phyloP scores from a whole-genome alignment of 106 monocot genomes.

The Apostasia shenzhenica region DNA sequence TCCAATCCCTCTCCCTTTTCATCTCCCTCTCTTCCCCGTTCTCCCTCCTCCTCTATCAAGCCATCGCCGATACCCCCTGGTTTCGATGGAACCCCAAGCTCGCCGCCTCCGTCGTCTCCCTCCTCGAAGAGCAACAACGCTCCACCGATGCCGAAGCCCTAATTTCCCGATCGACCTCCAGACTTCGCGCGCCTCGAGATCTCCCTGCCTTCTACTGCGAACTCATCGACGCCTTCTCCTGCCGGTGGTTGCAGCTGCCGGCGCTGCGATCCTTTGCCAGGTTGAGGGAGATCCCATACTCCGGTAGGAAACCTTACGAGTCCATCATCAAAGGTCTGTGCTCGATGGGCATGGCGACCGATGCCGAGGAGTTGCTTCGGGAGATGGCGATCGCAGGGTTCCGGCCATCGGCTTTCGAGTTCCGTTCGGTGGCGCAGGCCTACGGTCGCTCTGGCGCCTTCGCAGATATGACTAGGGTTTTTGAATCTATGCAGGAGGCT shows the following conservation, averaged over 20 bases:
- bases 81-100: constrained; percentile 70
- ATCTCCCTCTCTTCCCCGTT: constrained; percentile 43
- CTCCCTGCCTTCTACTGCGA: constrained; percentile 56
- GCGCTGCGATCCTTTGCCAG: constrained; percentile 19
- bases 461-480: constrained; percentile 46
- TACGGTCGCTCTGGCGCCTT: constrained; percentile 47
- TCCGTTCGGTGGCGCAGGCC: constrained; percentile 39
- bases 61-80: constrained; percentile 42
- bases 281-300: constrained; percentile 14
- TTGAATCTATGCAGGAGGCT: constrained; percentile 32
- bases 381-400: constrained; percentile 41
- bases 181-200: constrained; percentile 18
- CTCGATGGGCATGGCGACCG: constrained; percentile 32
- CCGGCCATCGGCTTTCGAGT: constrained; percentile 61
- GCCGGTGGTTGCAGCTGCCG: constrained; percentile 15
- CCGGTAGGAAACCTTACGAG: constrained; percentile 27
- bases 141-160: constrained; percentile 35
- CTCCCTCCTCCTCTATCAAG: constrained; percentile 37
- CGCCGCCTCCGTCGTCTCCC: constrained; percentile 37
- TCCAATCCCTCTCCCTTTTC: constrained; percentile 63
- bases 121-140: constrained; percentile 39
- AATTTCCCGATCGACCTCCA: constrained; percentile 35
- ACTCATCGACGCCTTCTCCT: constrained; percentile 54
- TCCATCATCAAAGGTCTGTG: constrained; percentile 56
- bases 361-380: constrained; percentile 48